phyloP scores from a whole-genome alignment of 129 eudicot genomes.

The Centrapalus pauciflorus region DNA sequence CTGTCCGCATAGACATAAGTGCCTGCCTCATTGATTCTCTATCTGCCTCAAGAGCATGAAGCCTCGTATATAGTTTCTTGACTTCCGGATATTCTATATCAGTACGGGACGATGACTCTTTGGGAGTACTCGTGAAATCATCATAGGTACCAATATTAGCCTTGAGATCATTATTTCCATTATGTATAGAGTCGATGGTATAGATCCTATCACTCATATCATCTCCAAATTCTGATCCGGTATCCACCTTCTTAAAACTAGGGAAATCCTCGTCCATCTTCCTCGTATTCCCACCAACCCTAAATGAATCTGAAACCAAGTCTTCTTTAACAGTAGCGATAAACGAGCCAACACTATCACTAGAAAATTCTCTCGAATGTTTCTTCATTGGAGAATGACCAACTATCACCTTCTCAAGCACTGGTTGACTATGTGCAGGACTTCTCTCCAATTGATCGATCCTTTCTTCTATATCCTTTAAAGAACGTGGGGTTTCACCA shows the following conservation, averaged over 20 bases:
- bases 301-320: conserved; percentile 33
- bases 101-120: conserved; percentile 37
- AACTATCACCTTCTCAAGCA: conserved; percentile 73
- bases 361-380: conserved; percentile 54
- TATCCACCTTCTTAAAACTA: conserved; percentile 50
- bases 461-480: conserved; percentile 69
- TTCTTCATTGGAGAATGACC: conserved; percentile 71
- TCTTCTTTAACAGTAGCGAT: conserved; percentile 51
- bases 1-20: conserved; percentile 84
- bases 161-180: conserved; percentile 48
- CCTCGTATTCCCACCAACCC: conserved; percentile 34
- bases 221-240: conserved; percentile 69
- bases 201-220: conserved; percentile 77
- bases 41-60: conserved; percentile 97
- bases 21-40: conserved; percentile 93
- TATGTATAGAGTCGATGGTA: conserved; percentile 72
- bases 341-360: conserved; percentile 41
- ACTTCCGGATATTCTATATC: conserved; percentile 65
- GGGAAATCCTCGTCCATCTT: conserved; percentile 44
- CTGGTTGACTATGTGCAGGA: conserved; percentile 53
- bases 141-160: conserved; percentile 43
- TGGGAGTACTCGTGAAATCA: conserved; percentile 53
- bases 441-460: conserved; percentile 63
- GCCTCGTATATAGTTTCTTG: conserved; percentile 68
- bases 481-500: conserved; percentile 71